Evolutionary conservation across 2,329 filamentous ascomycete genomes (phyloP).

Genomic region (Phialophora tarda): DNA sequence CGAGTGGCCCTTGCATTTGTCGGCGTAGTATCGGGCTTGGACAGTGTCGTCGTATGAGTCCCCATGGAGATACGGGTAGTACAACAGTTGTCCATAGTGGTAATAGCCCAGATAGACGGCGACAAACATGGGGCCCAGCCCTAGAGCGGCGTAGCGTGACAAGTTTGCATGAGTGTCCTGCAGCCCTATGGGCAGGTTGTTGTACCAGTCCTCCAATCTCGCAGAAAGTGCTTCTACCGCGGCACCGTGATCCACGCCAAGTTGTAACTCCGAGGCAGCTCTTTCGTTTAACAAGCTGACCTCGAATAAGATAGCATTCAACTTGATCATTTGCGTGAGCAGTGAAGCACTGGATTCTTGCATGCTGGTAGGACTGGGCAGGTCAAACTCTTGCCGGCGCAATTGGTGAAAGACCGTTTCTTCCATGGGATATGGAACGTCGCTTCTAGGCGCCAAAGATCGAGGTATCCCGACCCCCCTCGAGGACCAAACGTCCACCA

Average conservation of each 20-base stretch:
- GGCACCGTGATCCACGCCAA: slow-evolving; percentile 15
- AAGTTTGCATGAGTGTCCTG: slow-evolving; percentile 51
- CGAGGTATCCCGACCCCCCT: slow-evolving; percentile 46
- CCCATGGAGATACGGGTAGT: slow-evolving; percentile 54
- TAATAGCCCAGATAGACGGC: slow-evolving; percentile 56
- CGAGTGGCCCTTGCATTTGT: slow-evolving; percentile 51
- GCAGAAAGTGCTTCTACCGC: slow-evolving; percentile 43
- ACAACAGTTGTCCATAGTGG: slow-evolving; percentile 55
- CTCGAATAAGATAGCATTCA: slow-evolving; percentile 49
- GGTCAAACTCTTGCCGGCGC: slow-evolving; percentile 16
- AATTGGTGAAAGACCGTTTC: slow-evolving; percentile 45
- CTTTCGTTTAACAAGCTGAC: slow-evolving; percentile 50
- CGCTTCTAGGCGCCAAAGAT: slow-evolving; percentile 40
- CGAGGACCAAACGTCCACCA: slow-evolving; percentile 52
- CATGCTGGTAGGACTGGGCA: slow-evolving; percentile 19
- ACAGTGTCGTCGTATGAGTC: slow-evolving; percentile 32
- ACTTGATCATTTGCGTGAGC: slow-evolving; percentile 47
- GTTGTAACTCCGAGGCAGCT: slow-evolving; percentile 39
- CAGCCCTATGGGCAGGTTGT: slow-evolving; percentile 46
- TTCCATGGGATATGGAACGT: slow-evolving; percentile 47
- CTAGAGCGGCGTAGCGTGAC: slow-evolving; percentile 45
- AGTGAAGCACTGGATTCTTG: slow-evolving; percentile 26
- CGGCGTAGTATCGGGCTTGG: slow-evolving; percentile 43
- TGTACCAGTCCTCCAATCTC: slow-evolving; percentile 47
- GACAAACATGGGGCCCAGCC: slow-evolving; percentile 53